Base-by-base conservation (phyloP, 768 basidiomycete species). In the Leccinum fibrillosum region DNA sequence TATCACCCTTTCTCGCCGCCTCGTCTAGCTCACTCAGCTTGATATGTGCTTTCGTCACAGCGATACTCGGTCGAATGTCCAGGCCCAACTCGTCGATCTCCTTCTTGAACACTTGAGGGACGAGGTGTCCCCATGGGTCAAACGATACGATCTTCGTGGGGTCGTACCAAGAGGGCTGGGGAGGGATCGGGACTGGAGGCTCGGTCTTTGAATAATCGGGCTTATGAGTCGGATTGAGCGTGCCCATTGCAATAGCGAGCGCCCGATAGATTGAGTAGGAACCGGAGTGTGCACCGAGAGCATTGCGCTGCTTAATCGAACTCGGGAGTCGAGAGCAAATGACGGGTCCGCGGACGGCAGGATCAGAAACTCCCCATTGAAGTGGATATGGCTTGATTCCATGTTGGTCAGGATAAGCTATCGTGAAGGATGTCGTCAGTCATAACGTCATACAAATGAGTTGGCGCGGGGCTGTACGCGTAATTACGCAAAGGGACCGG, bases 191-290 rank as follows among this genome's bases (percentile, higher is more conserved):
- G 32, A 97, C 84, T 0, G 94, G 90, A 0, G 95, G 95, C 69
- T 95, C 86, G 0, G 93, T 94, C 68, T 84, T 79, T 47, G 80
- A 77, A 73, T 89, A 95, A 67, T 92, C 87, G 9, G 92, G 89
- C 70, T 89, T 90, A 74, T 92, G 89, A 1, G 83, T 78, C 0
- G 90, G 90, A 28, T 84, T 77, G 55, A 93, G 84, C 3, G 88
- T 82, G 39, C 90, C 90, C 82, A 96, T 89, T 8, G 94, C 96
- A 69, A 97, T 94, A 10, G 90, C 85, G 12, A 98, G 81, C 0
- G 96, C 92, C 34, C 94, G 87, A 73, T 97, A 98, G 74, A 97
- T 94, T 13, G 90, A 93, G 74, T 98, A 98, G 1, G 89, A 90
- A 6, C 96, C 95, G 0, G 87, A 88, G 70, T 97, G 94, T 0